phyloP scores from a whole-genome alignment of 192 early-diverging fungal species.

The Backusella liffmaniae region DNA sequence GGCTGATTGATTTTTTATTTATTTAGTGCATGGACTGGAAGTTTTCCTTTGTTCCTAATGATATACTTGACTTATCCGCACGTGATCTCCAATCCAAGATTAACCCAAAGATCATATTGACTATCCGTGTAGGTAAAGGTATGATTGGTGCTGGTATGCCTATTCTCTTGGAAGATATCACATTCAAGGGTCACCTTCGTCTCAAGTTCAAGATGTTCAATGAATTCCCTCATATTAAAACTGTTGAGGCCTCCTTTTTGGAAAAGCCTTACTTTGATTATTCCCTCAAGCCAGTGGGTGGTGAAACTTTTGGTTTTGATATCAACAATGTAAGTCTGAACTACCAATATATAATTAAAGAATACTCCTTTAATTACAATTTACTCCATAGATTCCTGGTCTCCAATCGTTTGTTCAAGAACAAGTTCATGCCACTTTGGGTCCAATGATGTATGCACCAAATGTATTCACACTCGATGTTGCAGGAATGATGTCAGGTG shows the following conservation, averaged over 20 bases:
- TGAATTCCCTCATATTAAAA: constrained; percentile 85
- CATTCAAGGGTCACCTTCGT: constrained; percentile 76
- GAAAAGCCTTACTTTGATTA: constrained; percentile 89
- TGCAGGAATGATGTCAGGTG: constrained; percentile 73
- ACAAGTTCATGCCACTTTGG: constrained; percentile 68
- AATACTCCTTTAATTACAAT: background rate
- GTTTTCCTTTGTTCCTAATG: constrained; percentile 81
- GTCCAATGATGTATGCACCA: constrained; percentile 85
- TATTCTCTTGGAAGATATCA: constrained; percentile 82
- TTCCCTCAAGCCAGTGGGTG: constrained; percentile 85
- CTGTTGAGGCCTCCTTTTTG: constrained; percentile 80
- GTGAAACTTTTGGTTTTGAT: constrained; percentile 82
- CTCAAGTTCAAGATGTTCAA: constrained; percentile 83
- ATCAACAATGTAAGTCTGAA: constrained; percentile 68
- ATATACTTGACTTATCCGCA: constrained; percentile 70
- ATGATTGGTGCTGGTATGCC: constrained; percentile 82
- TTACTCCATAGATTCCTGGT: constrained; percentile 66
- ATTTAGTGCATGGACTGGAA: constrained; percentile 87
- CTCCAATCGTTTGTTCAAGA: constrained; percentile 74
- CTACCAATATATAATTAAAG: background rate
- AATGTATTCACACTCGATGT: constrained; percentile 78
- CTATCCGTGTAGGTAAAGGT: constrained; percentile 85
- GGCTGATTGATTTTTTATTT: background rate
- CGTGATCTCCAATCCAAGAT: constrained; percentile 66
- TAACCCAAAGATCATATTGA: constrained; percentile 87